Base-by-base conservation (phyloP, 805 yeast genomes). In the Candida nemodendra region DNA sequence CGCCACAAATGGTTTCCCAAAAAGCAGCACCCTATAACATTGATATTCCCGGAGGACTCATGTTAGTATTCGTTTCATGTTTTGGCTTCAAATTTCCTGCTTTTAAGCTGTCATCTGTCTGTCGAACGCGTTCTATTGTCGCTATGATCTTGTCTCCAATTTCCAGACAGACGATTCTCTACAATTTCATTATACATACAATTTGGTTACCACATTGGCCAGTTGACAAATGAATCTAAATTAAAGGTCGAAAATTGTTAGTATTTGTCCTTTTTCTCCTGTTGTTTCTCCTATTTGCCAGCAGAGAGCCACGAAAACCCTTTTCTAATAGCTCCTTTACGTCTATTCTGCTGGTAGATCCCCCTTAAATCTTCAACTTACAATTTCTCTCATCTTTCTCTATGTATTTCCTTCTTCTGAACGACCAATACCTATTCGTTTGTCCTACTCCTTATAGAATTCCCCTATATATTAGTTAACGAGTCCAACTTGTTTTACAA, bases 201-300 rank as follows among this genome's bases (percentile, higher is more conserved):
- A 90, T 88, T 72, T 90, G 98, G 78, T 90, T 90, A 80, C 97
- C 96, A 79, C 97, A 89, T 74, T 90, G 98, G 68, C 98, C 98
- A 41, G 96, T 84, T 42, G 97, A 90, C 66, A 90, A 78, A 69
- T 90, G 97, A 66, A 90, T 87, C 93, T 82, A 65, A n/a, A 42
- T 22, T 17, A 23, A 29, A 36, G n/a, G 13, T 16, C 17, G 16
- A 17, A 17, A 3, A 8, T 14, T 13, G 52, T 47, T 50, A 50
- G 50, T 47, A 39, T 26, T 13, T 24, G 2, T 4, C 11, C 4
- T 32, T 6, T 9, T 17, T n/a, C n/a, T n/a, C n/a, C n/a, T n/a
- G n/a, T n/a, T n/a, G n/a, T n/a, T n/a, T n/a, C n/a, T n/a, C n/a
- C n/a, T n/a, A n/a, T n/a, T n/a, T n/a, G n/a, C n/a, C n/a, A n/a